A percentile compares a stretch with the other conserved stretches of the same genome.
Conservation (phyloP, 805 yeast species). For the Saccharomycopsis sp. region DNA sequence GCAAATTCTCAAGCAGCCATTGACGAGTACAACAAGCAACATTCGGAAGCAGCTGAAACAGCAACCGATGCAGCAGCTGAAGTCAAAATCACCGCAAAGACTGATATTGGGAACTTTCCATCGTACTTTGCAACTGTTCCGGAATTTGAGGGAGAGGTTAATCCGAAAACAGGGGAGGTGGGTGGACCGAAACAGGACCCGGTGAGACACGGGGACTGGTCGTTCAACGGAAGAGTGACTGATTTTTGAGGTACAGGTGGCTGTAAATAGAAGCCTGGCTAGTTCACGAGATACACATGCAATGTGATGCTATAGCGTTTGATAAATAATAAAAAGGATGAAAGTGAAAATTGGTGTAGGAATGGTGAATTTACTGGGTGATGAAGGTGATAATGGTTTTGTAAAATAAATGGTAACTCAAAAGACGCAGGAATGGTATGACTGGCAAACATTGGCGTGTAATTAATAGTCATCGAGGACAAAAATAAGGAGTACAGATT, state of each 20-base stretch:
- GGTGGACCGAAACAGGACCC: slow-evolving; percentile 99
- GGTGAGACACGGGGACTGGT: slow-evolving; percentile 82
- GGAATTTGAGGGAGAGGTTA: slow-evolving; percentile 90
- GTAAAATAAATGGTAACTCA: no score
- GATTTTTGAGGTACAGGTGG: slow-evolving; percentile 83
- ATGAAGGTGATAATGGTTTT: no score
- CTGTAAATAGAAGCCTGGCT: no score
- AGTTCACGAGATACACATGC: no score
- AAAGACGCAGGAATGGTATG: no score
- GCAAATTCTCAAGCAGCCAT: slow-evolving; percentile 77
- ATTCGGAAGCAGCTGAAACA: slow-evolving; percentile 27
- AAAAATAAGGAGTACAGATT: no score
- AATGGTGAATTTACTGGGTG: no score
- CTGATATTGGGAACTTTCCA: slow-evolving; percentile 57
- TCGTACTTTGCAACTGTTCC: slow-evolving; percentile 70
- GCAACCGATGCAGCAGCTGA: slow-evolving; percentile 25
- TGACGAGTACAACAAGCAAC: slow-evolving; percentile 57
- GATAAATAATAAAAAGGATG: no score
- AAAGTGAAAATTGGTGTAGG: no score
- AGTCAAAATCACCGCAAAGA: slow-evolving; percentile 34
- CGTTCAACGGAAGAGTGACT: slow-evolving; percentile 93
- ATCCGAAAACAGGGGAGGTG: slow-evolving; percentile 90
- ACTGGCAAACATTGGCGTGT: no score
- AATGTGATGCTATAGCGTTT: no score
- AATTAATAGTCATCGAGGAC: no score